phyloP scores from a whole-genome alignment of 805 yeast genomes.

The Kodamaea hsintzibuensis region DNA sequence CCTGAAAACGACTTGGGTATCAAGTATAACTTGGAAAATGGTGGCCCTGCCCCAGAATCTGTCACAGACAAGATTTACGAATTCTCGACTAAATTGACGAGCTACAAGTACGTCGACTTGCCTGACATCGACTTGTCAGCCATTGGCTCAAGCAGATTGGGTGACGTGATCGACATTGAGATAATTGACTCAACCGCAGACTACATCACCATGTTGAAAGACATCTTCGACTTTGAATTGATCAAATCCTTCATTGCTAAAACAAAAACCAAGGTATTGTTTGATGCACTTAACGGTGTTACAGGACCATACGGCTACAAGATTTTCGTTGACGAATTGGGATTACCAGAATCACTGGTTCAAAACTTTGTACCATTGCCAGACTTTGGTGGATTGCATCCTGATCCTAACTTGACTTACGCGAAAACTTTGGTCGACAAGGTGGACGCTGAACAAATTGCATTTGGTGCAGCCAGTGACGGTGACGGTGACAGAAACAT shows the following conservation, averaged over 20 bases:
- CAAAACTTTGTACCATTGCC: constrained; percentile 81
- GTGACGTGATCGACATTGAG: constrained; percentile 69
- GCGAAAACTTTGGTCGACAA: constrained; percentile 82
- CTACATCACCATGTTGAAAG: constrained; percentile 76
- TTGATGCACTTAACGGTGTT: constrained; percentile 92
- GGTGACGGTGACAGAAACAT: constrained; percentile 99
- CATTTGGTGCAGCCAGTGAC: constrained; percentile 98
- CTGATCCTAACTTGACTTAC: constrained; percentile 96
- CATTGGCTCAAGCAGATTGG: constrained; percentile 50
- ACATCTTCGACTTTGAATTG: constrained; percentile 82
- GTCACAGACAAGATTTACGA: constrained; percentile 88
- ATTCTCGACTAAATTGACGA: constrained; percentile 54
- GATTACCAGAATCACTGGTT: constrained; percentile 64
- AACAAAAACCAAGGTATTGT: constrained; percentile 59
- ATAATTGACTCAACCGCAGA: constrained; percentile 79
- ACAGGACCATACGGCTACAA: constrained; percentile 95
- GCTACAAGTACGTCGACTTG: constrained; percentile 63
- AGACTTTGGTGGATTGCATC: constrained; percentile 97
- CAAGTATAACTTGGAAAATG: constrained; percentile 91
- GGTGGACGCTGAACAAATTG: constrained; percentile 80
- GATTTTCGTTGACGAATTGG: constrained; percentile 82
- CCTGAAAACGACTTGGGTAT: constrained; percentile 90
- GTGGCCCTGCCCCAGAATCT: constrained; percentile 97
- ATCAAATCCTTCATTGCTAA: constrained; percentile 68
- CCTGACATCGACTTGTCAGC: constrained; percentile 63